phyloP scores from a whole-genome alignment of 2,329 filamentous ascomycete genomes.

The Ascochyta rabiei region DNA sequence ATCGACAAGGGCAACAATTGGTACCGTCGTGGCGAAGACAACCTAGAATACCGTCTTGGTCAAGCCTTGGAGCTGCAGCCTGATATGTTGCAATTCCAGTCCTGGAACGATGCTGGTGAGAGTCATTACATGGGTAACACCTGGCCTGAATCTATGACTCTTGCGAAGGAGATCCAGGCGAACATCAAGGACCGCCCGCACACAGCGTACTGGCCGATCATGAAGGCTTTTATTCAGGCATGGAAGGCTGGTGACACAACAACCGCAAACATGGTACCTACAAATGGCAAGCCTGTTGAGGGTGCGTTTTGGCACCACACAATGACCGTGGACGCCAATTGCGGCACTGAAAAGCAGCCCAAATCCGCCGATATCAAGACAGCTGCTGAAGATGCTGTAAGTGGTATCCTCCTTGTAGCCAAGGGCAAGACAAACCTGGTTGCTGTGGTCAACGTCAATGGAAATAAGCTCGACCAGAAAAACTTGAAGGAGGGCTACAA shows the following conservation, averaged over 20 bases:
- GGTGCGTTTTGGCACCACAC: conserved; percentile 33
- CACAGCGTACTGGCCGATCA: conserved; percentile 43
- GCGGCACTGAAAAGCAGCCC: conserved; percentile 52
- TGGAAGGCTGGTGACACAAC: conserved; percentile 44
- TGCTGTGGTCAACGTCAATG: conserved; percentile 30
- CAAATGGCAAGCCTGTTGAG: conserved; percentile 21
- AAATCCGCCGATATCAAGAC: conserved; percentile 24
- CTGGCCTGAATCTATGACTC: conserved; percentile 43
- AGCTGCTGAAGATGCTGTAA: conserved; percentile 18
- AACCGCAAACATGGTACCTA: conserved; percentile 28
- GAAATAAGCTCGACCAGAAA: conserved; percentile 19
- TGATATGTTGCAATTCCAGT: conserved; percentile 49
- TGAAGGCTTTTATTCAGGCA: conserved; percentile 46
- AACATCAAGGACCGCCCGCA: conserved; percentile 45
- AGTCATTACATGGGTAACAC: conserved; percentile 51
- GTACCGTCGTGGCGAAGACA: conserved; percentile 49
- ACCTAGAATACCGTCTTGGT: conserved; percentile 40
- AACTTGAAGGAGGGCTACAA: conserved; percentile 24
- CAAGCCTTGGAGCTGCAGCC: conserved; percentile 43
- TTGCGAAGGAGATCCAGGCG: conserved; percentile 23
- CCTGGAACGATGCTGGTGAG: conserved; percentile 52
- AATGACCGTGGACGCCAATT: conserved; percentile 32
- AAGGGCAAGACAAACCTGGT: conserved; percentile 22
- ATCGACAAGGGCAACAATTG: conserved; percentile 36
- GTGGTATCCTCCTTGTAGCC: conserved; percentile 18